Evolutionary conservation across 176 grass and related monocot species (phyloP).

Genomic region (Elaeis guineensis): DNA sequence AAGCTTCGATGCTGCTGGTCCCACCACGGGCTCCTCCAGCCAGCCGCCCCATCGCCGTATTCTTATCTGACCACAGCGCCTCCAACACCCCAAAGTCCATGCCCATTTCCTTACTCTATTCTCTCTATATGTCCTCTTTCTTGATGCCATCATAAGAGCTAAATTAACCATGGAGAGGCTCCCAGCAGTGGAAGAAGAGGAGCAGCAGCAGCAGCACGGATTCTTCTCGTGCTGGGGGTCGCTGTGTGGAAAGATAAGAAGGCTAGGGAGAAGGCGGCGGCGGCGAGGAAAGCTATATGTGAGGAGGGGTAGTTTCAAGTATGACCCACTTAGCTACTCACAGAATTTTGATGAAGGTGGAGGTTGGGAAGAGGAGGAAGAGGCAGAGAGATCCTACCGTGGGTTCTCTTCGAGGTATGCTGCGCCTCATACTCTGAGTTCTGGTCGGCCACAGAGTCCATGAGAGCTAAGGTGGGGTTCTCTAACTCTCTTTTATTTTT

Average conservation of each 20-base stretch:
- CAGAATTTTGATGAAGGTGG: conserved; percentile 19
- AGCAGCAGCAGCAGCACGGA: not conserved
- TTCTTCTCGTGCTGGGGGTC: conserved; percentile 18
- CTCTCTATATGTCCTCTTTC: too few relatives aligned
- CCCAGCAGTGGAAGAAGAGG: conserved; percentile 13
- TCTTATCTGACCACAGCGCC: too few relatives aligned
- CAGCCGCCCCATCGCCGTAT: too few relatives aligned
- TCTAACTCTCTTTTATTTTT: too few relatives aligned
- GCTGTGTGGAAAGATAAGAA: not conserved
- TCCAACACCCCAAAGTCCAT: too few relatives aligned
- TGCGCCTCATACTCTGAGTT: not conserved
- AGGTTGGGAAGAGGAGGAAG: not conserved
- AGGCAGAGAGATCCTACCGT: not conserved
- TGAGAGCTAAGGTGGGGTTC: too few relatives aligned
- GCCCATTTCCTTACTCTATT: too few relatives aligned
- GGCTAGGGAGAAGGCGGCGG: not conserved
- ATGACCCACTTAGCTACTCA: conserved; percentile 21
- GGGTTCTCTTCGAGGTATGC: conserved; percentile 15
- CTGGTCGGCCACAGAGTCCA: too few relatives aligned
- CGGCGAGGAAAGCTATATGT: not conserved
- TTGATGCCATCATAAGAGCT: too few relatives aligned
- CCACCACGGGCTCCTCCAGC: too few relatives aligned
- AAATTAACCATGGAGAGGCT: conserved; percentile 19
- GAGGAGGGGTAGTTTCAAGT: conserved; percentile 7
- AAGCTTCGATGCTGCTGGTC: too few relatives aligned